A percentile compares a stretch with the other conserved stretches of the same genome.
Evolutionary conservation across 768 basidiomycete species (phyloP).

Genomic region (Leccinum subgranulosum): DNA sequence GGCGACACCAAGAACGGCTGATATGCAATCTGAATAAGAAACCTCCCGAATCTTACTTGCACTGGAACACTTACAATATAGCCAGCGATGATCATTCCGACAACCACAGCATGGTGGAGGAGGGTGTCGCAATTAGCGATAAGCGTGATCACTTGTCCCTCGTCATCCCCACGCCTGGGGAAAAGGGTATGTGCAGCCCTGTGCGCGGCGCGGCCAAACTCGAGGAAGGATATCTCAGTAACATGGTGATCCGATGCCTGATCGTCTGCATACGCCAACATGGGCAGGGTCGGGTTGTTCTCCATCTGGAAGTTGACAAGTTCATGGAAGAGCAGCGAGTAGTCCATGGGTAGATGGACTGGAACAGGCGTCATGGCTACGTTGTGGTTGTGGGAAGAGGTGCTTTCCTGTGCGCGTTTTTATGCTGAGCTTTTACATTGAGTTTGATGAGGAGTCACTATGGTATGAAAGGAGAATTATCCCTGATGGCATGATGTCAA

Average conservation of each 20-base stretch:
- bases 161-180: slow-evolving; percentile 10
- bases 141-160: slow-evolving; percentile 29
- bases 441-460: too few relatives aligned
- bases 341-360: slow-evolving; percentile 12
- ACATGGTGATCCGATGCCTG: slow-evolving; percentile 5
- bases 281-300: slow-evolving; percentile 10
- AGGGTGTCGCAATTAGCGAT: slow-evolving; percentile 31
- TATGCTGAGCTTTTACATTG: not conserved
- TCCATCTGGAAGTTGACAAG: slow-evolving; percentile 15
- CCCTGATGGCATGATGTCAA: too few relatives aligned
- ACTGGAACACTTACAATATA: slow-evolving; percentile 28
- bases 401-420: not conserved
- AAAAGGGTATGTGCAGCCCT: slow-evolving; percentile 26
- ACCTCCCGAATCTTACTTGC: slow-evolving; percentile 26
- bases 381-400: not conserved
- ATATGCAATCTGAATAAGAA: slow-evolving; percentile 8
- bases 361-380: slow-evolving; percentile 6
- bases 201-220: slow-evolving; percentile 24
- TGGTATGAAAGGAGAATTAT: too few relatives aligned
- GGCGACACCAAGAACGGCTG: slow-evolving; percentile 33
- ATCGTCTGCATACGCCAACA: slow-evolving; percentile 15
- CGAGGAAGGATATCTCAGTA: slow-evolving; percentile 10
- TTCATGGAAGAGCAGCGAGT: slow-evolving; percentile 16
- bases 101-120: not conserved
- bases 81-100: slow-evolving; percentile 28